Base-by-base conservation (phyloP, 2,329 filamentous ascomycete species). In the Colletotrichum phormii region DNA sequence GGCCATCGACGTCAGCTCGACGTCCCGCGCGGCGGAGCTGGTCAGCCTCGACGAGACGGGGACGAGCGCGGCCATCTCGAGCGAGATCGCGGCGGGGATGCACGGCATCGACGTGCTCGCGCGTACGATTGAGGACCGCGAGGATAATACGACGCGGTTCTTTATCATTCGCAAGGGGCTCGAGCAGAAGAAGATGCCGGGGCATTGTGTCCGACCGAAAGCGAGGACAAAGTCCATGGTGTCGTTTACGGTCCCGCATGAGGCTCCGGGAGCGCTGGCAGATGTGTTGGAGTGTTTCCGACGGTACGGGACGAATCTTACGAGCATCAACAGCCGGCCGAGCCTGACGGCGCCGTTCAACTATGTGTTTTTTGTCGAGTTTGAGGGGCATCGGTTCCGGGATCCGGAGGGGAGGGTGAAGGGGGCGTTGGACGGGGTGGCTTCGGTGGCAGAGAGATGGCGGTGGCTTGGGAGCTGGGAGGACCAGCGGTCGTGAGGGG, bases 361-460 rank as follows among this genome's bases (percentile, higher is more conserved):
- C 80, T 98, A 98, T 83, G 89, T 98, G 49, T 98, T 98, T 84
- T 95, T 98, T 80, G 92, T 98, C 35, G 96, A 98, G 85, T 95
- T 97, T 77, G 89, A 93, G 80, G 92, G 93, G 1, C 88, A 90
- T 80, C 84, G 83, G 76, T 77, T 81, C 68, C 81, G 83, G 61
- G 90, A 90, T 77, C 85, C 86, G 2, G 86, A 88, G 64, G 88
- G 87, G 4, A 85, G 86, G 73, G 91, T 95, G 18, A 86, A 89
- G 71, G 83, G 82, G 26, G 92, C 91, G 31, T 81, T 95, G 79
- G 84, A 84, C 63, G 88, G 88, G 75, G 85, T 95, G 75, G 84
- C 83, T 1, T 80, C 80, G 35, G 88, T 90, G 74, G 90, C 90
- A n/a, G 84, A 89, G 80, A 86, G 83, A 59, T 92, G 88, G 85